These are phyloP conservation scores for Cystobasidiopsis lactophilus DNA, from an alignment of 768 basidiomycete species.

Conservation along the genomic window DNA sequence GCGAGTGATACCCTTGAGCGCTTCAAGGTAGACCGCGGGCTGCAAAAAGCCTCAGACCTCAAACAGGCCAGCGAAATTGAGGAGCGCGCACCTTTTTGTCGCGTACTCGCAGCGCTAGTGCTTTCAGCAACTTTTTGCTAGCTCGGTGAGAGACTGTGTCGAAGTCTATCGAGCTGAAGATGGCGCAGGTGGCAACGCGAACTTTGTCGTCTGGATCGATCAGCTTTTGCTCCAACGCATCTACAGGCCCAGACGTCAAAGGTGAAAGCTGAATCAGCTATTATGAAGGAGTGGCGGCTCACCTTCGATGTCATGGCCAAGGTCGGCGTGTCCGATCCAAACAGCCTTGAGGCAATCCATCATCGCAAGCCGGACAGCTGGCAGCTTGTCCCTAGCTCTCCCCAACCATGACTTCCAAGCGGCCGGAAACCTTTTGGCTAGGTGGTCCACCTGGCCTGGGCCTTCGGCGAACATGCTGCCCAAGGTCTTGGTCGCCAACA, in stretches of 20 bases:
- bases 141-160: slow-evolving; percentile 73
- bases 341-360: slow-evolving; percentile 47
- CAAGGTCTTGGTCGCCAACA: slow-evolving; percentile 62
- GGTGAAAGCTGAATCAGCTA: too few species aligned
- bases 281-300: slow-evolving; percentile 15
- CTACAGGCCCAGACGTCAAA: slow-evolving; percentile 26
- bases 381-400: slow-evolving; percentile 51
- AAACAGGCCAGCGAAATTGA: too few species aligned
- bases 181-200: slow-evolving; percentile 56
- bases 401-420: slow-evolving; percentile 71
- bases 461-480: slow-evolving; percentile 71
- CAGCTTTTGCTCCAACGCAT: slow-evolving; percentile 41
- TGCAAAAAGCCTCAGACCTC: too few species aligned
- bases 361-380: slow-evolving; percentile 50
- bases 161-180: slow-evolving; percentile 67
- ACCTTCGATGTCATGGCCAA: slow-evolving; percentile 53
- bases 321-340: slow-evolving; percentile 42
- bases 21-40: slow-evolving; percentile 34
- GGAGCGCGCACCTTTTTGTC: slow-evolving; percentile 54
- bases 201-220: slow-evolving; percentile 80
- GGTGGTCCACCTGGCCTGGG: slow-evolving; percentile 31
- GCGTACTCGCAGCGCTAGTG: slow-evolving; percentile 44
- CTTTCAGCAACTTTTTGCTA: slow-evolving; percentile 37
- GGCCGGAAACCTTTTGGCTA: slow-evolving; percentile 53
- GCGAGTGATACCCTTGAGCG: slow-evolving; percentile 50